A percentile compares a stretch with the other conserved stretches of the same genome.
These are phyloP conservation scores for Choiromyces venosus DNA, from an alignment of 495 filamentous ascomycete genomes.

Conservation along the genomic window DNA sequence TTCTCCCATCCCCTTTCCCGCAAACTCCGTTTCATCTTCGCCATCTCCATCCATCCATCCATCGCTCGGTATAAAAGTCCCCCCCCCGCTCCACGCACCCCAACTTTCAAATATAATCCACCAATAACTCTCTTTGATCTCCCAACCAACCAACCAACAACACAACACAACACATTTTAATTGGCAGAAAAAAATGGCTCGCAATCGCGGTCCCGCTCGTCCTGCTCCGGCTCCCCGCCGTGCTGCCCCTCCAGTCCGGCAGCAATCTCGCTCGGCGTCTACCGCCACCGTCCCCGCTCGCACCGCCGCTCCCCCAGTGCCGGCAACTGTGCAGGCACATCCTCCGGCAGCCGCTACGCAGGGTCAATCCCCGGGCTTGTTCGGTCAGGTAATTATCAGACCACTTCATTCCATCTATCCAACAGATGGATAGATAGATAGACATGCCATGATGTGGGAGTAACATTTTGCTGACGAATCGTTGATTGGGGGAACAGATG, in stretches of 20 bases:
- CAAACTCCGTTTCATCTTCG: neutral
- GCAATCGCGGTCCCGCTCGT: constrained; percentile 65
- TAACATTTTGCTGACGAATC: constrained; percentile 10
- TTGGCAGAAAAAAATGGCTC: constrained; percentile 81
- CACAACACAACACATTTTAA: constrained; percentile 17
- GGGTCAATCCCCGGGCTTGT: constrained; percentile 64
- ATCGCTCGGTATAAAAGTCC: constrained; percentile 2
- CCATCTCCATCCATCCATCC: neutral
- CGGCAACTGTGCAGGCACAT: constrained; percentile 47
- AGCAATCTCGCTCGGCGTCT: constrained; percentile 58
- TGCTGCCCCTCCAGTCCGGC: constrained; percentile 54
- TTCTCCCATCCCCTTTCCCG: neutral
- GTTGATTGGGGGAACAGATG: constrained; percentile 51
- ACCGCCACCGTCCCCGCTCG: constrained; percentile 58
- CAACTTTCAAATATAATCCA: constrained; percentile 4
- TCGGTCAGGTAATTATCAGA: constrained; percentile 54
- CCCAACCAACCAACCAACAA: constrained; percentile 25
- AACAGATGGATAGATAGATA: too few species aligned
- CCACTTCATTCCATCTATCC: neutral
- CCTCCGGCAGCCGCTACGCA: constrained; percentile 46
- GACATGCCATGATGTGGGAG: constrained; percentile 1
- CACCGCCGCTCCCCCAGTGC: constrained; percentile 47
- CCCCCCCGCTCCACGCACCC: neutral
- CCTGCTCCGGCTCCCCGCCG: constrained; percentile 61
- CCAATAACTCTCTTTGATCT: constrained; percentile 14